Conservation (phyloP, 2,329 filamentous ascomycete genomes). For the Incumbomyces delicatus region DNA sequence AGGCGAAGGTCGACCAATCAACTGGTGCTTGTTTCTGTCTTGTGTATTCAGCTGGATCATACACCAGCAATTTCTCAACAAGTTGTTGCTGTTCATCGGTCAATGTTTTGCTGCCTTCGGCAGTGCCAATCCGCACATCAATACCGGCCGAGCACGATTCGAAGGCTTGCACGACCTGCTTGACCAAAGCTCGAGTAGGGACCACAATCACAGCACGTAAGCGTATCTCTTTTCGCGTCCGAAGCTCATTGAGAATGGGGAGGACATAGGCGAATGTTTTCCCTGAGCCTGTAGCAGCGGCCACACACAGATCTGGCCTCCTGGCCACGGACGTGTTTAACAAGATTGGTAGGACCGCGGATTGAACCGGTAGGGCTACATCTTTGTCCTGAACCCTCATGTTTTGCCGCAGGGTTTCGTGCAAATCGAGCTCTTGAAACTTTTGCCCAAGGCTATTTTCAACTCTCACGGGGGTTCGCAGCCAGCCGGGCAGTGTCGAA, state of each 20-base stretch:
- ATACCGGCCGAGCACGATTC: constrained; percentile 64
- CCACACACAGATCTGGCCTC: constrained; percentile 73
- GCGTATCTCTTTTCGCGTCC: constrained; percentile 52
- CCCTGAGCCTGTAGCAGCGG: constrained; percentile 87
- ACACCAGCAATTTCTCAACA: constrained; percentile 55
- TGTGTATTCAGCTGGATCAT: constrained; percentile 54
- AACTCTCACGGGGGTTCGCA: constrained; percentile 49
- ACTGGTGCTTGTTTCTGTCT: constrained; percentile 29
- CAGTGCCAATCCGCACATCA: constrained; percentile 67
- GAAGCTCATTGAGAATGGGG: constrained; percentile 70
- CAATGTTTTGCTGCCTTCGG: constrained; percentile 71
- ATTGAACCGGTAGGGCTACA: constrained; percentile 69
- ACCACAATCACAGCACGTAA: constrained; percentile 76
- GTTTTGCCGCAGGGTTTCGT: constrained; percentile 48
- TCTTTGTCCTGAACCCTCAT: constrained; percentile 60
- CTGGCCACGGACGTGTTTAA: constrained; percentile 53
- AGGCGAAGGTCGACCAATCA: constrained; percentile 39
- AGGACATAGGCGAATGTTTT: constrained; percentile 90
- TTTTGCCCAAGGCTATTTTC: constrained; percentile 48
- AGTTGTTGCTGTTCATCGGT: constrained; percentile 53
- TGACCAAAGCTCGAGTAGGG: constrained; percentile 81
- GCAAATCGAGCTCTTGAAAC: constrained; percentile 58
- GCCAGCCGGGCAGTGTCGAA: constrained; percentile 70
- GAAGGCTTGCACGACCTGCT: constrained; percentile 70
- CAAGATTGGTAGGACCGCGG: constrained; percentile 69